Base-by-base conservation (phyloP, 169 alveolate genomes). In the Plasmodium knowlesi region DNA sequence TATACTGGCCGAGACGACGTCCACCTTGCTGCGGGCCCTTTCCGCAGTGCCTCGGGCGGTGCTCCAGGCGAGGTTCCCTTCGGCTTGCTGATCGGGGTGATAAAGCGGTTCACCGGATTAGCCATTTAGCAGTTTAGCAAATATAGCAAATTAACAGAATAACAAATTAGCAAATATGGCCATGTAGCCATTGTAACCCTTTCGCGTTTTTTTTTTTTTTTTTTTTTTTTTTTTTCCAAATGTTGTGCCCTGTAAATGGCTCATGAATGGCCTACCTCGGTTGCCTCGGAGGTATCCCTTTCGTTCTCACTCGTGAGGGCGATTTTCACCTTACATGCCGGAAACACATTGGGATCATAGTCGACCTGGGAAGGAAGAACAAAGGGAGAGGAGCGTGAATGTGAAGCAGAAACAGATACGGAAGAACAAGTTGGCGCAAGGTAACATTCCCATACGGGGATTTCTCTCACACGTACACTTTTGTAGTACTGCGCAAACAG, bases 1-100 rank as follows among this genome's bases (percentile, higher is more conserved):
- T 43, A 96, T 96, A 50, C 93, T 95, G 6, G 96, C 95, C 3
- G 97, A 92, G 22, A 96, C 96, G 14, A 92, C 88, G 43, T 96
- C 97, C 19, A 93, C 96, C 94, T 95, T 95, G 50, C 25, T 91
- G 43, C 80, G 82, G 16, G 12, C 73, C 14, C 28, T 37, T 28
- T 84, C 92, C 22, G 41, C 28, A 12, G 34, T 78, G 12, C 25
- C 53, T 19, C 28, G 37, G 37, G 46, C 37, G n/a, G 10, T 88
- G 37, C 85, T 57, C 94, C 94, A 88, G 16, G 94, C 94, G 32
- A 54, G 61, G 25, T 34, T 37, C 34, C 82, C 72, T 19, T 88
- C 88, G 50, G 67, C 71, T 61, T 78, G 82, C 94, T 88, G 61
- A 22, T 34, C 16, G 57, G 37, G n/a, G 0, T 12, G 53, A 30